Conservation (phyloP, 202 grass and related monocot genomes). For the Schoenoplectus tabernaemontani region DNA sequence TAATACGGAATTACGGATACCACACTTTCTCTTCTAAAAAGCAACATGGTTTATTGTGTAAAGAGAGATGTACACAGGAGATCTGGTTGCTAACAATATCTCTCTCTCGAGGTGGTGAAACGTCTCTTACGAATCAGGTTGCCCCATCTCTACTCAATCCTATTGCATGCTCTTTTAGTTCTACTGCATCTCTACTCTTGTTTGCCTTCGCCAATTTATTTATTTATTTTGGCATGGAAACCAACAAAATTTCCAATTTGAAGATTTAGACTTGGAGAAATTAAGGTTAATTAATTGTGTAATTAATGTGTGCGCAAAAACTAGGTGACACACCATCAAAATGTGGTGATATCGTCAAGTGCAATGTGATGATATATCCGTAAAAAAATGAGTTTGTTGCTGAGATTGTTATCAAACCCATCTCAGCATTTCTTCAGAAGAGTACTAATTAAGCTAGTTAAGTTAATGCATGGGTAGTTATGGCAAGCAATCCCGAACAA, state of each 20-base stretch:
- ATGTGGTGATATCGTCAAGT: conserved; percentile 7
- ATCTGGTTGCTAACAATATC: conserved; percentile 16
- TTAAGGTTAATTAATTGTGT: neutral
- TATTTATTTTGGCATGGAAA: conserved; percentile 11
- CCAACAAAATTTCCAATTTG: neutral
- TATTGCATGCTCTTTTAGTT: conserved; percentile 10
- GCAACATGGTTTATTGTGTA: neutral
- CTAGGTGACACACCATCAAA: neutral
- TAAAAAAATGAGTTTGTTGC: conserved; percentile 1
- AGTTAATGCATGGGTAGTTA: neutral
- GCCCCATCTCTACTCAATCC: conserved; percentile 80
- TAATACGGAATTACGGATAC: no score
- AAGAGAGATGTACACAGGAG: neutral
- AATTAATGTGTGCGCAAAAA: neutral
- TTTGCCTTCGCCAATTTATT: neutral
- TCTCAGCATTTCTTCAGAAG: neutral
- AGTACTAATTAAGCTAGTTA: no score
- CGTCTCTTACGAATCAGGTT: conserved; percentile 68
- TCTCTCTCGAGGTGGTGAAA: conserved; percentile 51
- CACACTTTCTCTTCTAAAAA: neutral
- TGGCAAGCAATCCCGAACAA: neutral
- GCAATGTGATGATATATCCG: neutral
- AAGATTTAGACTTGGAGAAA: neutral
- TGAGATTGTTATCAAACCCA: neutral
- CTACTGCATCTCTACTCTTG: conserved; percentile 22